Evolutionary conservation across 2,329 filamentous ascomycete species (phyloP).

Genomic region (Trichoderma pleuroti): DNA sequence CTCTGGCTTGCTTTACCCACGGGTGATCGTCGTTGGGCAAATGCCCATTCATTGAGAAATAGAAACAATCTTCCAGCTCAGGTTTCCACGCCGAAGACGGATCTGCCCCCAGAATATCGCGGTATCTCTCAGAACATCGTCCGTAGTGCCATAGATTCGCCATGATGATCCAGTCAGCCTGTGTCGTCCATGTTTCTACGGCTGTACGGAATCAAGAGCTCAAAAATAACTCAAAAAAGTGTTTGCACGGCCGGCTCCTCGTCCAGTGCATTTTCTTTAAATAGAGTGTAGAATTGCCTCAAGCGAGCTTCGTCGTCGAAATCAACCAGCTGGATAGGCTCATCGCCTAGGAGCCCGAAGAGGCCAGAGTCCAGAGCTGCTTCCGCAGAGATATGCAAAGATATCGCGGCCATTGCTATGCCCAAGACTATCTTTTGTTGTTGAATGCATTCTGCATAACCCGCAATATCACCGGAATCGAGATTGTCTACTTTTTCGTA

Average conservation of each 20-base stretch:
- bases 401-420: neutral
- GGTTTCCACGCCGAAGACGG: neutral
- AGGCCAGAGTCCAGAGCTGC: neutral
- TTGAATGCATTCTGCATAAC: neutral
- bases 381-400: neutral
- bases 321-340: neutral
- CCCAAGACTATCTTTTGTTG: neutral
- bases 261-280: neutral
- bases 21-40: neutral
- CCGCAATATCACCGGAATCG: neutral
- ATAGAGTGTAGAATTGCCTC: neutral
- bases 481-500: neutral
- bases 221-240: neutral
- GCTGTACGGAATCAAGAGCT: neutral
- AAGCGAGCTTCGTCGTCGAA: neutral
- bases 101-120: neutral
- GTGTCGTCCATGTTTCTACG: neutral
- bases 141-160: neutral
- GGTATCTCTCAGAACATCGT: neutral
- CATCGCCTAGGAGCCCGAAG: neutral
- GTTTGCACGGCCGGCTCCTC: neutral
- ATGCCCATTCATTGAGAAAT: neutral
- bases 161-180: neutral
- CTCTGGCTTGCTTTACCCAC: slow-evolving; percentile 9
- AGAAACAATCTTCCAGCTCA: neutral